Evolutionary conservation across 345 rosid genomes (phyloP).

Genomic region (Heritiera littoralis): DNA sequence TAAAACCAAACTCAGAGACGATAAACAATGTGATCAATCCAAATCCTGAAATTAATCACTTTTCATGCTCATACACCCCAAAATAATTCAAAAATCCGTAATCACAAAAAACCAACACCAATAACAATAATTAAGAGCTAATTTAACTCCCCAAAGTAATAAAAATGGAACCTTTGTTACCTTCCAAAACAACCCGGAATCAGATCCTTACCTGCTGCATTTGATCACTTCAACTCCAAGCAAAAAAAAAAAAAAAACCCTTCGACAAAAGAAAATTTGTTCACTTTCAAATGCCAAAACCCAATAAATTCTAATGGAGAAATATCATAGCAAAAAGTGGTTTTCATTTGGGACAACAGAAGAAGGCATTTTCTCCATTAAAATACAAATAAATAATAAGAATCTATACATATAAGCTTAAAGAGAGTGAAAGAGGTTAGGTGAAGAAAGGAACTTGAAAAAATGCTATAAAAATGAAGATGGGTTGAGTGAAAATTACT

Average conservation of each 20-base stretch:
- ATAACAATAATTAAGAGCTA: constrained; percentile 17
- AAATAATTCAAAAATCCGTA: not conserved
- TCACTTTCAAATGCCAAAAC: not conserved
- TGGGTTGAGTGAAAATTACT: constrained; percentile 12
- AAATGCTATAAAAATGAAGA: constrained; percentile 1
- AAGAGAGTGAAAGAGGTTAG: constrained; percentile 10
- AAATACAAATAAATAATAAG: not conserved
- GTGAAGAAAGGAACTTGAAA: constrained; percentile 29
- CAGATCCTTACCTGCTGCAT: constrained; percentile 29
- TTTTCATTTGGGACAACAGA: not conserved
- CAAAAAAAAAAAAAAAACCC: not conserved
- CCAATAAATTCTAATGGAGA: not conserved
- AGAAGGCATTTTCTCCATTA: not conserved
- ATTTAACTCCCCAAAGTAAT: not conserved
- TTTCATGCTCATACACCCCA: not conserved
- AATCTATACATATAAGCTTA: not conserved
- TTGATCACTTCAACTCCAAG: constrained; percentile 26
- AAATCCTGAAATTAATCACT: constrained; percentile 17
- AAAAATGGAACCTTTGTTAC: constrained; percentile 18
- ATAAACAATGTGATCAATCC: constrained; percentile 8
- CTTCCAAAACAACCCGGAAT: constrained; percentile 23
- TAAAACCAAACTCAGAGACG: constrained; percentile 2
- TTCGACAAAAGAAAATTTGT: not conserved
- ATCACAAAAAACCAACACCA: not conserved
- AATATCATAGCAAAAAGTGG: constrained; percentile 1